A percentile compares a stretch with the other conserved stretches of the same genome.
These are phyloP conservation scores for Stenocarpella maydis DNA, from an alignment of 2,329 filamentous ascomycete genomes.

Conservation along the genomic window DNA sequence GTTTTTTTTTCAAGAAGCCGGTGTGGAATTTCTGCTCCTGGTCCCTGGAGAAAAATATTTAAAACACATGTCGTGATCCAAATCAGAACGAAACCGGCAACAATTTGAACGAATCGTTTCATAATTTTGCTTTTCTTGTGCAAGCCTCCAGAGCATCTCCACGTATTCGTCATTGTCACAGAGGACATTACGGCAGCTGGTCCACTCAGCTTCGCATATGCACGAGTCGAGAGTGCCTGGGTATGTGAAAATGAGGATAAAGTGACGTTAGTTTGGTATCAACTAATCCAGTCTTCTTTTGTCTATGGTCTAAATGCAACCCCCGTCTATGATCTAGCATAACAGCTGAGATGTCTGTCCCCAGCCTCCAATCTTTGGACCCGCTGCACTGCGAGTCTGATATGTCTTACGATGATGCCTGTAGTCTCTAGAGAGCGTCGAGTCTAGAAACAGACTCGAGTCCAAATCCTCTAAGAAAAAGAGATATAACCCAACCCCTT, in stretches of 20 bases:
- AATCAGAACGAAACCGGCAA: no score
- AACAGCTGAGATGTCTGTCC: neutral
- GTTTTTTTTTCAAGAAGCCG: no score
- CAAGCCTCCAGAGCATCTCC: no score
- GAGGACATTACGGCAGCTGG: no score
- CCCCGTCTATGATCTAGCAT: slow-evolving; percentile 17
- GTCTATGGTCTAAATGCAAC: slow-evolving; percentile 22
- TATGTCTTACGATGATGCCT: slow-evolving; percentile 2
- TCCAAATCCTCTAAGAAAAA: neutral
- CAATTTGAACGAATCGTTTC: neutral
- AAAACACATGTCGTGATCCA: no score
- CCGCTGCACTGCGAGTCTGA: neutral
- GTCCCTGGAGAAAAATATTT: no score
- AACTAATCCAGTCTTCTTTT: slow-evolving; percentile 2
- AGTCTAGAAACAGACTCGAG: neutral
- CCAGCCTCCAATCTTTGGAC: neutral
- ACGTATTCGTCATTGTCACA: no score
- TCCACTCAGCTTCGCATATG: no score
- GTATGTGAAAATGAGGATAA: neutral
- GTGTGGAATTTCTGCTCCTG: no score
- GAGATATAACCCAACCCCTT: slow-evolving; percentile 5
- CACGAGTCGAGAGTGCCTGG: neutral
- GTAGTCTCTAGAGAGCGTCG: neutral
- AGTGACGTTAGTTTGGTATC: neutral
- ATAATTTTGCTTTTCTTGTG: neutral